phyloP scores from a whole-genome alignment of 2,329 filamentous ascomycete genomes.

The Penicillium sp. region DNA sequence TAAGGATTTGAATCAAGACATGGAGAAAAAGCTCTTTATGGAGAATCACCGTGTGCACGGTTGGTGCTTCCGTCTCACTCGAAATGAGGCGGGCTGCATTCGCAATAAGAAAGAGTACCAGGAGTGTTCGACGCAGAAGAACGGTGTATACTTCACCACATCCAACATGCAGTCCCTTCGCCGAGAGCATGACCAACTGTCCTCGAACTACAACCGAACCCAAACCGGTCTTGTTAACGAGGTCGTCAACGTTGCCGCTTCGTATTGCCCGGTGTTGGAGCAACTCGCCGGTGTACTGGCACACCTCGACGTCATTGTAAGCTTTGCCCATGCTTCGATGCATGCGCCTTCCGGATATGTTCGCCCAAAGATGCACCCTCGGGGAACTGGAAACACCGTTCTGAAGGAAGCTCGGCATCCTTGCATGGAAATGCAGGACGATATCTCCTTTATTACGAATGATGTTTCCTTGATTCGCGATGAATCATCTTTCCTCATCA shows the following conservation, averaged over 20 bases:
- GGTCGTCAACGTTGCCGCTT: conserved; percentile 88
- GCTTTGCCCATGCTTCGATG: conserved; percentile 87
- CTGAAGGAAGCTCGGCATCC: conserved; percentile 94
- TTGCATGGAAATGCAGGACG: conserved; percentile 98
- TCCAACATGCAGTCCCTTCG: conserved; percentile 74
- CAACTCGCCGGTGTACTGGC: conserved; percentile 82
- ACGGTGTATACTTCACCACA: conserved; percentile 97
- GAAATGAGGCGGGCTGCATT: conserved; percentile 87
- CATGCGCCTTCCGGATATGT: conserved; percentile 92
- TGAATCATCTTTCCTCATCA: conserved; percentile 87
- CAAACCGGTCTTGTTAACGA: conserved; percentile 88
- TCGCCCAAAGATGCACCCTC: conserved; percentile 82
- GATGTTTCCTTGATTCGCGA: conserved; percentile 80
- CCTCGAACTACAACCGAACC: conserved; percentile 90
- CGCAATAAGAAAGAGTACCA: conserved; percentile 87
- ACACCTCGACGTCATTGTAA: conserved; percentile 92
- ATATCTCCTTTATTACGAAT: conserved; percentile 98
- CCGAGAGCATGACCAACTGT: conserved; percentile 89
- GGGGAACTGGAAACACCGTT: conserved; percentile 82
- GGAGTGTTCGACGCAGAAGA: conserved; percentile 97
- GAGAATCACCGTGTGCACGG: conserved; percentile 96
- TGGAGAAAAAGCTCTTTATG: conserved; percentile 97
- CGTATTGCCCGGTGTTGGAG: conserved; percentile 91
- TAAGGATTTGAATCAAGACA: conserved; percentile 80
- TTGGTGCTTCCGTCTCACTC: conserved; percentile 91